Base-by-base conservation (phyloP, 2,329 filamentous ascomycete genomes). In the Alternaria novae-zelandiae region DNA sequence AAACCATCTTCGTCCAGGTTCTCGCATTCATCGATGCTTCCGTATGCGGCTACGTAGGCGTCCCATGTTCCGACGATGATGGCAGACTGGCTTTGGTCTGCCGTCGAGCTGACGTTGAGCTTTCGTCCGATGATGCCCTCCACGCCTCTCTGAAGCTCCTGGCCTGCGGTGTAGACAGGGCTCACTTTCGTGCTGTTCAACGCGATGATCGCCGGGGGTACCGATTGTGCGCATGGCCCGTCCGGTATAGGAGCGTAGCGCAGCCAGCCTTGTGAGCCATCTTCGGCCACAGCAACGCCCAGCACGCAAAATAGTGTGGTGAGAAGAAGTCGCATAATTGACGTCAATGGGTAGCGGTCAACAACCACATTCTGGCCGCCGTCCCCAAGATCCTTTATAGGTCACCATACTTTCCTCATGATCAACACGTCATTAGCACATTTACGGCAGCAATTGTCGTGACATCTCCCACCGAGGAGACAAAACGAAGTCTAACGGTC, bases 231-330 rank as follows among this genome's bases (percentile, higher is more conserved):
- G 54, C 70, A 73, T 11, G 76, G 70, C 25, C 80, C 76, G 56
- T 78, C 65, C 6, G 83, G 78, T 13, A 89, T 71, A 9, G 84
- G 82, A 30, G 88, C 88, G 74, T 91, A 91, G 53, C 89, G 85
- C 59, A 91, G 77, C 89, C 89, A 91, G 51, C 82, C 89, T 60
- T 85, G 80, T 23, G 88, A 78, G 11, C 89, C 89, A 71, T 87
- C 85, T 70, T 91, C 89, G 43, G 87, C 88, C 7, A 62, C 21
- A 11, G 56, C 63, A 30, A 44, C 5, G 8, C 47, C 23, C 13
- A 62, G 10, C 12, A 41, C 20, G 13, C 59, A 44, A 10, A 57
- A 32, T 5, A 67, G 10, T 11, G 55, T 47, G 10, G 53, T 44
- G 28, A 66, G 17, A 23, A 23, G 36, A 26, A 68, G 46, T 30